These are phyloP conservation scores for Rhodotorula kratochvilovae DNA, from an alignment of 768 basidiomycete species.

Conservation along the genomic window DNA sequence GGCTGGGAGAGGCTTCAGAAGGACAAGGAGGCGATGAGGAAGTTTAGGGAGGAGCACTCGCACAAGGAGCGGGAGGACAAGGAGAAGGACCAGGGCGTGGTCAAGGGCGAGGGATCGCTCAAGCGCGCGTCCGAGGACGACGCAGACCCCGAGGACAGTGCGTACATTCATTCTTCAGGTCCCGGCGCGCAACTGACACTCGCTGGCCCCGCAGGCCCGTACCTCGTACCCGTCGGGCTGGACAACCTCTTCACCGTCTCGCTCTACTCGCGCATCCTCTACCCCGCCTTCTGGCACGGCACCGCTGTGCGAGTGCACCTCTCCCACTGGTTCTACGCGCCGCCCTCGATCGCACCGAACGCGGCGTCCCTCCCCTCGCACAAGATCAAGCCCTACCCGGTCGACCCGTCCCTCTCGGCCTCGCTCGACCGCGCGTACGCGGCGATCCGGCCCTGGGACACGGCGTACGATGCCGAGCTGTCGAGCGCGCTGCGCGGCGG, in stretches of 20 bases:
- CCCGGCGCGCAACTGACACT: too few relatives aligned
- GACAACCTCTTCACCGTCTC: constrained; percentile 41
- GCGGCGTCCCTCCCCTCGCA: constrained; percentile 13
- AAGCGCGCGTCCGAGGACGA: constrained; percentile 11
- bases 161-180: too few relatives aligned
- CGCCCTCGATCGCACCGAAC: constrained; percentile 15
- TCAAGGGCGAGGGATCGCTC: not conserved
- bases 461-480: constrained; percentile 38
- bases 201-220: not conserved
- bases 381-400: constrained; percentile 37
- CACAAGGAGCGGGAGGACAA: not conserved
- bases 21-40: not conserved
- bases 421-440: constrained; percentile 38
- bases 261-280: constrained; percentile 24
- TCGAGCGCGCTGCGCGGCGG: constrained; percentile 37
- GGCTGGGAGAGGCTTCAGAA: not conserved
- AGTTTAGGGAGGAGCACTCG: not conserved
- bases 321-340: constrained; percentile 31
- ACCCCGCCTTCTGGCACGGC: constrained; percentile 41
- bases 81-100: not conserved
- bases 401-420: constrained; percentile 38
- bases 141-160: not conserved
- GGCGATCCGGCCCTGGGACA: constrained; percentile 34
- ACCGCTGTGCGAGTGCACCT: constrained; percentile 24
- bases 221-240: constrained; percentile 36